Percentiles rank a stretch among this genome's conserved stretches.
Evolutionary conservation across 2,329 filamentous ascomycete species (phyloP).

Genomic region (Microcera coccophila): DNA sequence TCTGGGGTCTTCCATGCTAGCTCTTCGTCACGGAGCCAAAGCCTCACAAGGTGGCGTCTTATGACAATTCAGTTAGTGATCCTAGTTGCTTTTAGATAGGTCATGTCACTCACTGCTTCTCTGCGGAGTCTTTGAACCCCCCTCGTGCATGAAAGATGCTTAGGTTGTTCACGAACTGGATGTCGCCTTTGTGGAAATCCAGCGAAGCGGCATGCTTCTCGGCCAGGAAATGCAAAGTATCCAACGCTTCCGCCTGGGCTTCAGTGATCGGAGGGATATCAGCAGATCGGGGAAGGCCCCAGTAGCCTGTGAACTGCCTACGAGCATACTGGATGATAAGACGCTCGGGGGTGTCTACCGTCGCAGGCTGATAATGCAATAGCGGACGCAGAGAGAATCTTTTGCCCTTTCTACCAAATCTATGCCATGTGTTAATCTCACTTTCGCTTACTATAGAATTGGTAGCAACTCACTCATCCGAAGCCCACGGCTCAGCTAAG

Average conservation of each 20-base stretch:
- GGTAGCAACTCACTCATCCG: conserved; percentile 40
- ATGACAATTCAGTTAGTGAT: conserved; percentile 30
- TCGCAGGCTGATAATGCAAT: conserved; percentile 52
- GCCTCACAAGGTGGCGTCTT: conserved; percentile 45
- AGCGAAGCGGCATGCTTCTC: conserved; percentile 44
- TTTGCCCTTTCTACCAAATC: conserved; percentile 47
- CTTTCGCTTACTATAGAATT: conserved; percentile 47
- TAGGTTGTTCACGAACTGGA: conserved; percentile 54
- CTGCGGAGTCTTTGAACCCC: conserved; percentile 42
- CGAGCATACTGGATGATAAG: conserved; percentile 59
- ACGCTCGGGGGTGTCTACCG: conserved; percentile 44
- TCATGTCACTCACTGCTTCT: conserved; percentile 39
- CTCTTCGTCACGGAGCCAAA: conserved; percentile 50
- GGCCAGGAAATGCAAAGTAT: conserved; percentile 48
- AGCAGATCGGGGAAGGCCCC: conserved; percentile 48
- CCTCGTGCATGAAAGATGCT: conserved; percentile 51
- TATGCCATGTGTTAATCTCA: conserved; percentile 25
- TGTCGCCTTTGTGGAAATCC: conserved; percentile 48
- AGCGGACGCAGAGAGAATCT: conserved; percentile 49
- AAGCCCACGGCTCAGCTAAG: conserved; percentile 47
- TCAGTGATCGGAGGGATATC: conserved; percentile 55
- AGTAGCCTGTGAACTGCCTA: conserved; percentile 55
- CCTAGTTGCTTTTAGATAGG: too few species aligned
- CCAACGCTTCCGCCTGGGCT: conserved; percentile 50
- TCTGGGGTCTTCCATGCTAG: conserved; percentile 47